Evolutionary conservation across 768 basidiomycete genomes (phyloP), one percentile per base, ranked within the genome.

Genomic region (Cubamyces lactineus): DNA sequence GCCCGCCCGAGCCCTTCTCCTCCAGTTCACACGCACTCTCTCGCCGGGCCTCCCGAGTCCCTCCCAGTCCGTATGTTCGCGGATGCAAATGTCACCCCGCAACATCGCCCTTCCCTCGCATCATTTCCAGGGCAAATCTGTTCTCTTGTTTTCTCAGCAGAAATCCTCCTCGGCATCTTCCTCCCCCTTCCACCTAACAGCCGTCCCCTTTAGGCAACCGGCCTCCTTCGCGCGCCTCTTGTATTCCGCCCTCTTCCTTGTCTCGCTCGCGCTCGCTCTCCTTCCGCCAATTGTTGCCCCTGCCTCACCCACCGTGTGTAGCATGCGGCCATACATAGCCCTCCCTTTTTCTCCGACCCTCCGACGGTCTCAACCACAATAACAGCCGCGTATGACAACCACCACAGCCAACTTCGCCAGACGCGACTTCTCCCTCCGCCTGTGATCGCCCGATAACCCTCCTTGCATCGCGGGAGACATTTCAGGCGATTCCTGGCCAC

Each of bases 81-180:
- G 67, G 67, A 68, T 61, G 67, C 67, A 68, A 68, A 68, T 68
- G 45, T 47, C 19, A 49, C 43, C 19, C 49, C 23, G 4, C 24
- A 45, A 30, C 53, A 28, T 11, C 28, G 8, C 41, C 19, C 46
- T 7, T 16, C 21, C 15, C 48, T 9, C 24, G 41, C 49, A 46
- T 39, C 49, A 46, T 30, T 34, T 42, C 56, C 21, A 24, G 30
- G 56, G 28, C 46, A 28, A 49, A 49, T 49, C 48, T 26, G 12
- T 7, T 51, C 48, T 6, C 19, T 16, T 48, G 12, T 23, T n/a
- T 12, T 38, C 50, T 9, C 28, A 34, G 7, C 15, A 21, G 17
- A 53, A 38, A 53, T 26, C n/a, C 34, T 17, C 23, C 47, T 49
- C 56, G 43, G 60, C 60, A 49, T 54, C 45, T 54, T 48, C 59